Percentiles rank a stretch among this genome's conserved stretches.
phyloP scores from a whole-genome alignment of 2,329 filamentous ascomycete species.

The Raffaelea deltoideospora region DNA sequence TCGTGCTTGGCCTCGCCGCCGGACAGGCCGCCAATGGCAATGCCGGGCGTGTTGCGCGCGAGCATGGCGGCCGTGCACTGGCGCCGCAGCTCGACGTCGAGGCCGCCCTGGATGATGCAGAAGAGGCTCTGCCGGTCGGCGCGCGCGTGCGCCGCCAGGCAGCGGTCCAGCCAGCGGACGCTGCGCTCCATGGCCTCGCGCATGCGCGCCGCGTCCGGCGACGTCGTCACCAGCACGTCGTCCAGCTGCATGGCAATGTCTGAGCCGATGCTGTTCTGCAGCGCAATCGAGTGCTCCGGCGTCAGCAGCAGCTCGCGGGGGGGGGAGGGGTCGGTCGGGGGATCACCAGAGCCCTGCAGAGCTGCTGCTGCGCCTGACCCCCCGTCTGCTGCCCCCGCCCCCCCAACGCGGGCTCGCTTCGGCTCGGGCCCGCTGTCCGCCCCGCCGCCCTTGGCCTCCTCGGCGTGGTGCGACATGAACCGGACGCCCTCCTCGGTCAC shows the following conservation, averaged over 20 bases:
- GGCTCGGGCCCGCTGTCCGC: too few species aligned
- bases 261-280: slow-evolving; percentile 94
- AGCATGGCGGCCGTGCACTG: slow-evolving; percentile 83
- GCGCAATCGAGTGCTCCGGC: slow-evolving; percentile 86
- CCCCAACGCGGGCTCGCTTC: too few species aligned
- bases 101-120: slow-evolving; percentile 93
- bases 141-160: slow-evolving; percentile 76
- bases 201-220: slow-evolving; percentile 76
- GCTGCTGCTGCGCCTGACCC: too few species aligned
- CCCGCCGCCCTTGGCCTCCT: too few species aligned
- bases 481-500: slow-evolving; percentile 92
- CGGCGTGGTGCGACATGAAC: slow-evolving; percentile 88
- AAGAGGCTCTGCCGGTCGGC: slow-evolving; percentile 82
- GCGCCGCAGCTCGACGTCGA: slow-evolving; percentile 72
- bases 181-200: slow-evolving; percentile 89
- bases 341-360: slow-evolving; percentile 41
- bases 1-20: slow-evolving; percentile 89
- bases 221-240: slow-evolving; percentile 93
- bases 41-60: slow-evolving; percentile 78
- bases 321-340: too few species aligned
- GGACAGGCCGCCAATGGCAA: slow-evolving; percentile 88
- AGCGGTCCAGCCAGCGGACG: slow-evolving; percentile 89
- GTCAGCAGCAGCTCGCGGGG: too few species aligned
- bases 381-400: too few species aligned
- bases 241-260: slow-evolving; percentile 99